Base-by-base conservation (phyloP, 2,329 filamentous ascomycete species). In the Cercospora berteroae region DNA sequence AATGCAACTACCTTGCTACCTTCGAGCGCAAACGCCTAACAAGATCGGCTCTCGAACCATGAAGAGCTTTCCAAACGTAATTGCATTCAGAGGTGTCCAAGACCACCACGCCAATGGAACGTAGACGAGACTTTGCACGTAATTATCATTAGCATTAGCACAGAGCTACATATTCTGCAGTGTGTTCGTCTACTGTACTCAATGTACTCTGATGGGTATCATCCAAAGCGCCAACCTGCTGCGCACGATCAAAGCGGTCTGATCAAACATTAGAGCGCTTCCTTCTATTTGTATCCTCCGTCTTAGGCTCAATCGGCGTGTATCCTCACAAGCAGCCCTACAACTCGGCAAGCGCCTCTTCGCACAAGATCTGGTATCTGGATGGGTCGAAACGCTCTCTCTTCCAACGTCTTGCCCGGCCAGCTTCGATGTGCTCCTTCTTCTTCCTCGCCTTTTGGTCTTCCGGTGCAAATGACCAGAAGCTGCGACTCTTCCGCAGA, bases 331-430 rank as follows among this genome's bases (percentile, higher is more conserved):
- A 42, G 18, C 59, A 25, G 39, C 50, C 39, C 65, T 59, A 77
- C 61, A 78, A 56, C 64, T 78, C 77, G 6, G 67, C 72, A 62
- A 77, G 58, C 9, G 77, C 76, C 48, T 65, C 64, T 58, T 76
- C 75, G 50, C 72, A 74, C 58, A 78, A 59, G 5, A 66, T 66
- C 56, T 60, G 61, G 63, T 77, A 78, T 58, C 56, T 73, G 39
- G 60, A 63, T 4, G 73, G 64, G 13, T 74, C 68, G 58, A 78
- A 78, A 27, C 76, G 69, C 61, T 73, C 67, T 59, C 68, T 67
- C 67, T 60, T 59, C 77, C 76, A 78, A 1, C 66, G 66, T 56
- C 74, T 72, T 52, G 69, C 67, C 31, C 75, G 72, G 0, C 77
- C 76, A 20, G 66, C 71, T 29, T 75, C 67, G 23, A 77, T 74